Evolutionary conservation across 163 green algal species (phyloP).

Genomic region (Prototheca wickerhamii): DNA sequence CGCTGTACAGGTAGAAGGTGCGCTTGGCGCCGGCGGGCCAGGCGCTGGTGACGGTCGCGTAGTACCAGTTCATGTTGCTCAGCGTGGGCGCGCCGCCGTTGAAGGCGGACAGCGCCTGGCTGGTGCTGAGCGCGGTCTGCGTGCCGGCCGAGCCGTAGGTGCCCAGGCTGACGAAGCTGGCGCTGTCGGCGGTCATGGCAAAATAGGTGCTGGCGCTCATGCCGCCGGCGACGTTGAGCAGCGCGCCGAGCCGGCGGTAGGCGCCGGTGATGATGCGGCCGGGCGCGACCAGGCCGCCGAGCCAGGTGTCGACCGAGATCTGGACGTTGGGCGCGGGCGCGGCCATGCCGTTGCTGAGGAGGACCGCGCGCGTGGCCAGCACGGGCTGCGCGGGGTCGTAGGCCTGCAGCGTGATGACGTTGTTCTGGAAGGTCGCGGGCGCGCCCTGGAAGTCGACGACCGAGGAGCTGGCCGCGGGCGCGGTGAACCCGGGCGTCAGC

Average conservation of each 20-base stretch:
- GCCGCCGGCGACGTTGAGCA: not conserved
- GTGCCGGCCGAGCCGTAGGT: not conserved
- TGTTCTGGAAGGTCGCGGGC: not conserved
- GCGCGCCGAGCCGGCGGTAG: not conserved
- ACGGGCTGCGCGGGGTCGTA: conserved; percentile 16
- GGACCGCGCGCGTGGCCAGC: not conserved
- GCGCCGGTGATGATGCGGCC: conserved; percentile 1
- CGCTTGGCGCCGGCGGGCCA: conserved; percentile 1
- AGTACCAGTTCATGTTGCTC: not conserved
- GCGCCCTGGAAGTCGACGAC: not conserved
- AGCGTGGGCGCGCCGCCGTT: not conserved
- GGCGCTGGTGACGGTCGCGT: not conserved
- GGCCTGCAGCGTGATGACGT: conserved; percentile 6
- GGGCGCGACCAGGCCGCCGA: conserved; percentile 5
- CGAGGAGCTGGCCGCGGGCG: not conserved
- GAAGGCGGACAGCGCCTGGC: not conserved
- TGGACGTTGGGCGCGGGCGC: not conserved
- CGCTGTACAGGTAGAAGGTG: conserved; percentile 7
- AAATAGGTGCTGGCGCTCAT: not conserved
- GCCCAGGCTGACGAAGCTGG: conserved; percentile 1
- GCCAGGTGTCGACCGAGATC: conserved; percentile 11
- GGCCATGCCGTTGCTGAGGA: not conserved
- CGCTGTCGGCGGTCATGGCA: not conserved
- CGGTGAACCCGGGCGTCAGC: conserved; percentile 1
- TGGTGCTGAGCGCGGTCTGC: not conserved